Percentiles rank a stretch among this genome's conserved stretches.
These are phyloP conservation scores for Suillus fuscotomentosus DNA, from an alignment of 768 basidiomycete species.

Conservation along the genomic window DNA sequence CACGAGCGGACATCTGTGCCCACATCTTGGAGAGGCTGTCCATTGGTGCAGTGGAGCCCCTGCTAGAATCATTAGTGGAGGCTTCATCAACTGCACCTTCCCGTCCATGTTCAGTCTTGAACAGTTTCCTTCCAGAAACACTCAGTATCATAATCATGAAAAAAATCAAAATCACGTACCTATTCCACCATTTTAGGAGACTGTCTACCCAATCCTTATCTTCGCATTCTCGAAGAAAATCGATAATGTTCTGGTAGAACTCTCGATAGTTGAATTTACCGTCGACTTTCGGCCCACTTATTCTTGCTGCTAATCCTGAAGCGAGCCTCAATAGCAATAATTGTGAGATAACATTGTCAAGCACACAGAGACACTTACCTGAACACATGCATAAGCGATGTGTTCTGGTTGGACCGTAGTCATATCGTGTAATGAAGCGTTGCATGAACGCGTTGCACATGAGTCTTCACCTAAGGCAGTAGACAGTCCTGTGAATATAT, in stretches of 20 bases:
- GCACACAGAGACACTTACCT: background rate
- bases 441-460: background rate
- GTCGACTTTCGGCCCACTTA: constrained; percentile 9
- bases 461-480: background rate
- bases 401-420: constrained; percentile 1
- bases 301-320: constrained; percentile 8
- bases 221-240: background rate
- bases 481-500: background rate
- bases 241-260: constrained; percentile 1
- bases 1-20: background rate
- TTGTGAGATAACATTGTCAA: background rate
- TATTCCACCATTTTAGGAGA: background rate
- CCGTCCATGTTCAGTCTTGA: background rate
- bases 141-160: background rate
- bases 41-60: background rate
- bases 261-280: constrained; percentile 4
- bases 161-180: background rate
- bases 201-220: background rate
- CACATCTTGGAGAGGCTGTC: background rate
- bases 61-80: background rate
- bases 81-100: background rate
- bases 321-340: constrained; percentile 4
- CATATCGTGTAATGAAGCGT: constrained; percentile 4
- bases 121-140: background rate
- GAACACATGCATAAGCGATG: constrained; percentile 6